Base-by-base conservation (phyloP, 345 rosid genomes). In the Viola odorata region DNA sequence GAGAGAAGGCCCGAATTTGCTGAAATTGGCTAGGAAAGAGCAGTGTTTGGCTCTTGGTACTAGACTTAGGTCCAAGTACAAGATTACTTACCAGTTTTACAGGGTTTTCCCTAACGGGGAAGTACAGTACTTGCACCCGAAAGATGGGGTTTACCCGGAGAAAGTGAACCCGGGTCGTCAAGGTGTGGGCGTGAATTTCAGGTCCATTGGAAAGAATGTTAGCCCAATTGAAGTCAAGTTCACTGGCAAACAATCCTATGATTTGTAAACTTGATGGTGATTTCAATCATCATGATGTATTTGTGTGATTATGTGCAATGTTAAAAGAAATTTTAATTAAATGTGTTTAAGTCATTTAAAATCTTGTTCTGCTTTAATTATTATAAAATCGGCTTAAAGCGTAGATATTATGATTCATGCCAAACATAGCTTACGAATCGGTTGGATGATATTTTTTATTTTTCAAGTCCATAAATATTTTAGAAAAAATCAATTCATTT, bases 141-240 rank as follows among this genome's bases (percentile, higher is more conserved):
- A 91, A 64, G 98, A 89, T 64, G 96, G 98, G 0, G 96, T 92
- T 55, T 92, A 92, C 58, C 96, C 96, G 3, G 98, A 92, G 84
- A 92, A 92, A 73, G 96, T 89, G 50, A 92, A 87, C 75, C 76
- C 85, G 0, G 96, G 98, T 16, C 85, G 96, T 3, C 78, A 87
- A 66, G 98, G 96, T 36, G 96, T 92, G 11, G 98, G 96, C 7
- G 70, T 0, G 73, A 92, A 89, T 57, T 82, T 87, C 72, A 80
- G 96, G 76, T 87, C 94, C 0, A 89, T 92, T 58, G 96, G 98
- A 32, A 87, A 89, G 80, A 89, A 92, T 75, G 86, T 77, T 15
- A 89, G 61, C 73, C 98, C 96, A 14, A 83, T 87, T 62, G 96
- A 92, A 81, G 94, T 92, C 47, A 89, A 92, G 87, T 89, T 92